phyloP scores from a whole-genome alignment of 2,329 filamentous ascomycete genomes.

The Botryotinia globosa region DNA sequence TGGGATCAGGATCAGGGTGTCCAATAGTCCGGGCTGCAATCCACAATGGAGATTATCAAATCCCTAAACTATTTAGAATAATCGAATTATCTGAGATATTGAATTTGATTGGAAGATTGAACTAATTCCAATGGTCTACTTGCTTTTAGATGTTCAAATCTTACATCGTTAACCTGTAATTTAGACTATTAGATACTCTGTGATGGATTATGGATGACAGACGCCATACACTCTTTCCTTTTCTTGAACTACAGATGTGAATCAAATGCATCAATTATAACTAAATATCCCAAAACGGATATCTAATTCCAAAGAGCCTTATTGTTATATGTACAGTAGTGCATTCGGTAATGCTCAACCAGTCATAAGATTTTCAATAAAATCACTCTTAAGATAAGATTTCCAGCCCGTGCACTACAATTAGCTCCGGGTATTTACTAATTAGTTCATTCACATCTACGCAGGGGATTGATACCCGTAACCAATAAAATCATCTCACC shows the following conservation, averaged over 20 bases:
- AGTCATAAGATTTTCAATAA: background rate
- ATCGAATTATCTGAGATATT: too few species aligned
- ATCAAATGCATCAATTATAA: background rate
- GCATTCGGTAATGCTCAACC: background rate
- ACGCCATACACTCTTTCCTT: background rate
- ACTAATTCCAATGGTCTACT: too few species aligned
- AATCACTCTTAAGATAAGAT: background rate
- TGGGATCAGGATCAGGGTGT: background rate
- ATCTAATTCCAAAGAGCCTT: background rate
- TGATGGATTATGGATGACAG: too few species aligned
- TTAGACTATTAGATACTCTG: too few species aligned
- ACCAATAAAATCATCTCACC: background rate
- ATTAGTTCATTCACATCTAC: background rate
- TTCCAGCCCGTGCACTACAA: background rate
- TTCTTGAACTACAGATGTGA: background rate
- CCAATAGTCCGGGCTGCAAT: too few species aligned
- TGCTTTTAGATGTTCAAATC: too few species aligned
- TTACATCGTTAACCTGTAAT: too few species aligned
- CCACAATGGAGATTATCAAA: too few species aligned
- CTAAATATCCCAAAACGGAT: background rate
- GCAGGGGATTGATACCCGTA: background rate
- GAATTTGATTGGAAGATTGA: too few species aligned
- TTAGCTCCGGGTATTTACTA: slow-evolving; percentile 1
- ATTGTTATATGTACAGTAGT: too few species aligned
- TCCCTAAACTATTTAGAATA: too few species aligned